phyloP scores from a whole-genome alignment of 2,329 filamentous ascomycete genomes.

The Anthostomella pinea region DNA sequence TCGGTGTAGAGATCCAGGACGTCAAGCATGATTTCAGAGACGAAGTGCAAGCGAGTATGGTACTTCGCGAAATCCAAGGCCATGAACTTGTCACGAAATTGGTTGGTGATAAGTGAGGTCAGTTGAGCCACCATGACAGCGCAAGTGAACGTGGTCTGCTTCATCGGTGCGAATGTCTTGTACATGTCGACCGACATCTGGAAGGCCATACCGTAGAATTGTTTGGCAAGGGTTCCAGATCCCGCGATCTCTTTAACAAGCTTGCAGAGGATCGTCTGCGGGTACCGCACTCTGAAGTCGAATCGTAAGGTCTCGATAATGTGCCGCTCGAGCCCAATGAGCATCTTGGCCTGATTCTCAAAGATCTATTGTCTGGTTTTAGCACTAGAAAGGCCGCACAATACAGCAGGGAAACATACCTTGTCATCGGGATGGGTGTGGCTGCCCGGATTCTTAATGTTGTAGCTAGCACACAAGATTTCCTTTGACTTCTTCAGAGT shows the following conservation, averaged over 20 bases:
- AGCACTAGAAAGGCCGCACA: too few relatives aligned
- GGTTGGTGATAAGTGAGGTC: constrained; percentile 64
- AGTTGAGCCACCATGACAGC: constrained; percentile 80
- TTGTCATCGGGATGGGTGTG: constrained; percentile 78
- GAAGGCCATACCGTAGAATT: constrained; percentile 69
- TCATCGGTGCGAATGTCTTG: constrained; percentile 88
- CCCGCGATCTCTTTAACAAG: constrained; percentile 59
- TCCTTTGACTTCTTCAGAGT: constrained; percentile 96
- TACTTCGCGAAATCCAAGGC: constrained; percentile 48
- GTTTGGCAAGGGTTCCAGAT: constrained; percentile 44
- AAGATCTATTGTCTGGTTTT: too few relatives aligned
- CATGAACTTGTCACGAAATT: constrained; percentile 49
- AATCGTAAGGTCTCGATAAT: constrained; percentile 93
- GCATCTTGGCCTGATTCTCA: constrained; percentile 72
- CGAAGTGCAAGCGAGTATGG: constrained; percentile 45
- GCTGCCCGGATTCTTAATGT: constrained; percentile 68
- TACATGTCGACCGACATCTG: constrained; percentile 86
- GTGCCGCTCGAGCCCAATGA: constrained; percentile 86
- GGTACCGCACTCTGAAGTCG: constrained; percentile 87
- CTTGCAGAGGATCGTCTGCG: constrained; percentile 82
- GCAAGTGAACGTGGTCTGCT: constrained; percentile 83
- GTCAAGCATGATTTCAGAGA: constrained; percentile 81
- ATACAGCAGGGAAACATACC: constrained; percentile 43
- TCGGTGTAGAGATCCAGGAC: constrained; percentile 90
- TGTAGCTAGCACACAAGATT: constrained; percentile 86